Conservation (phyloP, 2,329 filamentous ascomycete species). For the Ploettnerulaceae sp. region DNA sequence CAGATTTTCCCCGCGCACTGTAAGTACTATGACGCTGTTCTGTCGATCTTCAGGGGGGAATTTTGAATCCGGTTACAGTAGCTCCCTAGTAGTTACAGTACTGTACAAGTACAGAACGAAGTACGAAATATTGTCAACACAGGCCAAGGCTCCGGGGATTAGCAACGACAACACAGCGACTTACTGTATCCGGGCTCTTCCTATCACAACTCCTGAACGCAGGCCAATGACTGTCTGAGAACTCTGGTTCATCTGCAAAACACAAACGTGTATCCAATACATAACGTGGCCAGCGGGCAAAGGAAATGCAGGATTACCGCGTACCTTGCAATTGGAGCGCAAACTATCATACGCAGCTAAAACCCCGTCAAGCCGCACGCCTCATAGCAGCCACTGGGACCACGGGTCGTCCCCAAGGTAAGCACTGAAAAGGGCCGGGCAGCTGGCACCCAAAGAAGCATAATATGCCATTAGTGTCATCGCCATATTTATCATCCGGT, state of each 20-base stretch:
- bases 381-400: constrained; percentile 10
- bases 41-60: too few relatives aligned
- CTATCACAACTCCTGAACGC: not conserved
- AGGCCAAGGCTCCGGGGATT: not conserved
- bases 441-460: constrained; percentile 10
- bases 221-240: not conserved
- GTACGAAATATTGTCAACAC: not conserved
- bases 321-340: constrained; percentile 6
- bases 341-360: not conserved
- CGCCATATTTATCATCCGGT: constrained; percentile 1
- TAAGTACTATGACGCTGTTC: not conserved
- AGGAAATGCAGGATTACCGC: not conserved
- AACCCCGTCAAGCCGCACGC: not conserved
- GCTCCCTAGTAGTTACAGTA: too few relatives aligned
- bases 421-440: too few relatives aligned
- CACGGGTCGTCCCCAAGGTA: not conserved
- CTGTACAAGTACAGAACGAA: too few relatives aligned
- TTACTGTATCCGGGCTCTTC: not conserved
- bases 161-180: not conserved
- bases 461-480: not conserved
- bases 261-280: not conserved
- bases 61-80: not conserved
- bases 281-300: not conserved
- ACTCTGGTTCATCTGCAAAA: not conserved
- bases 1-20: not conserved